phyloP scores from a whole-genome alignment of 106 monocot species.

The Posidonia australis region DNA sequence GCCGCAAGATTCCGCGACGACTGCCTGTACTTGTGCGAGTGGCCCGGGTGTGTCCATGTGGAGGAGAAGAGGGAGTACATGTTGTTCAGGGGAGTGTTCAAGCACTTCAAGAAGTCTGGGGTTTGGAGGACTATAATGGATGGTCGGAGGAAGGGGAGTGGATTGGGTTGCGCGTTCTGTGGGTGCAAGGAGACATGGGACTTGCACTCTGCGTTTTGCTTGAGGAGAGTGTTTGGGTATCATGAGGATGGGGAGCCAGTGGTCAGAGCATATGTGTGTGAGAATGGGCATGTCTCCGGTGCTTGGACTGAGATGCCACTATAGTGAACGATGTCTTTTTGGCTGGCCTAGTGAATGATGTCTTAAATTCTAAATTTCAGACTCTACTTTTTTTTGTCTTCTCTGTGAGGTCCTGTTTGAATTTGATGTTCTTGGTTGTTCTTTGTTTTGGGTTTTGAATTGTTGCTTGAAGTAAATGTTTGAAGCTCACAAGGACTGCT shows the following conservation, averaged over 20 bases:
- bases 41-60: conserved; percentile 75
- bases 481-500: no score
- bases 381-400: no score
- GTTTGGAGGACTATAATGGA: conserved; percentile 80
- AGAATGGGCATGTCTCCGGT: conserved; percentile 92
- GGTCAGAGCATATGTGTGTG: conserved; percentile 77
- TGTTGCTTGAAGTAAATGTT: no score
- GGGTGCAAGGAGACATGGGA: conserved; percentile 68
- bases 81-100: conserved; percentile 82
- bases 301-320: conserved; percentile 83
- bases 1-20: conserved; percentile 66
- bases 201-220: conserved; percentile 77
- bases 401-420: no score
- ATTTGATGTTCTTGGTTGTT: no score
- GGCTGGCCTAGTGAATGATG: no score
- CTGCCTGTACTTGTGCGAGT: conserved; percentile 70
- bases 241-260: conserved; percentile 97
- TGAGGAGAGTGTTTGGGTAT: conserved; percentile 73
- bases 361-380: no score
- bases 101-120: conserved; percentile 64
- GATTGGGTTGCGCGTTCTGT: conserved; percentile 66
- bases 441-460: no score
- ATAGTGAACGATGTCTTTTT: no score
- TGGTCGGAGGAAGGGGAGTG: conserved; percentile 28
- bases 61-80: conserved; percentile 85